These are phyloP conservation scores for Sisymbrium altissimum DNA, from an alignment of 345 rosid genomes.

Conservation along the genomic window DNA sequence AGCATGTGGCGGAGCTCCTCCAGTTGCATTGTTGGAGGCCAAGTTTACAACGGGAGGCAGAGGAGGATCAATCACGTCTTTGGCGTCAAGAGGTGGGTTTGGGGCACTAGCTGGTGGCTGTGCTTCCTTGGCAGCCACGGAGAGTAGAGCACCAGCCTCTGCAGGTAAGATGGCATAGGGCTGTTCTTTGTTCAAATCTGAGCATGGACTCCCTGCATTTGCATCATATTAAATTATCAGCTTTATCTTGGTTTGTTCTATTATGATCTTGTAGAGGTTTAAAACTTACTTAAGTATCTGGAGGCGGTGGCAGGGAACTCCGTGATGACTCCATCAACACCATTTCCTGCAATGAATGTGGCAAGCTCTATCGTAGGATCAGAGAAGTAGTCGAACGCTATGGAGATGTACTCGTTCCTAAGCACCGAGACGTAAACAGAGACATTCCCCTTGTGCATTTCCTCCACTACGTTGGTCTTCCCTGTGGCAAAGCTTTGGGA, in stretches of 20 bases:
- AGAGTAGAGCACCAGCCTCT: constrained; percentile 42
- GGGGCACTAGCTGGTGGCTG: constrained; percentile 44
- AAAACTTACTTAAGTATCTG: constrained; percentile 66
- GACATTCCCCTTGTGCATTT: constrained; percentile 59
- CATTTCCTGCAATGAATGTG: constrained; percentile 43
- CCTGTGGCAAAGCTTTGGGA: constrained; percentile 43
- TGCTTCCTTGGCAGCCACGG: constrained; percentile 16
- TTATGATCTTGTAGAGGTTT: not conserved
- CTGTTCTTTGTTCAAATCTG: constrained; percentile 30
- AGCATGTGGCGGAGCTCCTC: constrained; percentile 15
- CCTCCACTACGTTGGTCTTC: constrained; percentile 44
- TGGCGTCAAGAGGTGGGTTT: constrained; percentile 42
- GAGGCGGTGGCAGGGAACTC: constrained; percentile 79
- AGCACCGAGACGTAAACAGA: constrained; percentile 61
- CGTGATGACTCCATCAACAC: constrained; percentile 65
- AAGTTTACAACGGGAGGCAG: constrained; percentile 53
- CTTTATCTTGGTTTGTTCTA: not conserved
- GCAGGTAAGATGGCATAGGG: constrained; percentile 47
- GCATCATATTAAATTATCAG: constrained; percentile 23
- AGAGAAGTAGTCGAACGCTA: constrained; percentile 63
- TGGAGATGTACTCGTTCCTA: constrained; percentile 60
- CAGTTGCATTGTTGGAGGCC: not conserved
- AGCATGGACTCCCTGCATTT: constrained; percentile 64
- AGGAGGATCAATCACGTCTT: constrained; percentile 73
- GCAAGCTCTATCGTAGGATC: constrained; percentile 75